A percentile compares a stretch with the other conserved stretches of the same genome.
Conservation (phyloP, 2,329 filamentous ascomycete genomes). For the Neurospora crassa region DNA sequence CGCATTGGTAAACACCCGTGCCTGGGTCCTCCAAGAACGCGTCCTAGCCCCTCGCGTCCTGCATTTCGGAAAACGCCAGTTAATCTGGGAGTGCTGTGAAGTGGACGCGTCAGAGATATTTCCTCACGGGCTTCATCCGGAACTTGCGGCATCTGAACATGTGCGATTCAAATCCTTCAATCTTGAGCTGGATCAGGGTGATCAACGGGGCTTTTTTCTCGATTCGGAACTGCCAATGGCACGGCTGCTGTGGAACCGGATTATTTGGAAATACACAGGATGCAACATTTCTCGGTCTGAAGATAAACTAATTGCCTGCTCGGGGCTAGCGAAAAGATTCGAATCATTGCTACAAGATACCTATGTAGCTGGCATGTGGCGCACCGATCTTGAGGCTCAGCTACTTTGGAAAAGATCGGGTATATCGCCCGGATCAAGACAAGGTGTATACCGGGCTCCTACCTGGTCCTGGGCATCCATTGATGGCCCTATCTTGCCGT, state of each 20-base stretch:
- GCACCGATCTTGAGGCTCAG: not conserved
- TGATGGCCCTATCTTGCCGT: not conserved
- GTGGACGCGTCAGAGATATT: conserved; percentile 1
- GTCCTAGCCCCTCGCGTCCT: not conserved
- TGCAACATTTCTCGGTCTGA: not conserved
- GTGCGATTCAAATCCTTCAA: not conserved
- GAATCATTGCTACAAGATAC: not conserved
- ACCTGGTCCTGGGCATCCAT: conserved; percentile 7
- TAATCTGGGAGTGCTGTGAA: not conserved
- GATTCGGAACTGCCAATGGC: not conserved
- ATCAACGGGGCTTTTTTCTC: not conserved
- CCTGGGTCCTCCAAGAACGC: conserved; percentile 1
- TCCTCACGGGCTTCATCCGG: not conserved
- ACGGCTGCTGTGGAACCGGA: not conserved
- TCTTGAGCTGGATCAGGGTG: fast-evolving
- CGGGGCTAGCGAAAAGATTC: not conserved
- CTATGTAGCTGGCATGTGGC: conserved; percentile 7
- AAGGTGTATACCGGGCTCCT: conserved; percentile 1
- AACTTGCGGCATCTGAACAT: not conserved
- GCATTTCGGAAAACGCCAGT: not conserved
- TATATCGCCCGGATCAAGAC: not conserved
- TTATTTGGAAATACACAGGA: not conserved
- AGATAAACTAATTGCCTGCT: conserved; percentile 7
- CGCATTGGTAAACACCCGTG: not conserved
- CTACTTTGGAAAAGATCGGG: not conserved